These are phyloP conservation scores for Alternaria sp. DNA, from an alignment of 2,329 filamentous ascomycete genomes.

Conservation along the genomic window DNA sequence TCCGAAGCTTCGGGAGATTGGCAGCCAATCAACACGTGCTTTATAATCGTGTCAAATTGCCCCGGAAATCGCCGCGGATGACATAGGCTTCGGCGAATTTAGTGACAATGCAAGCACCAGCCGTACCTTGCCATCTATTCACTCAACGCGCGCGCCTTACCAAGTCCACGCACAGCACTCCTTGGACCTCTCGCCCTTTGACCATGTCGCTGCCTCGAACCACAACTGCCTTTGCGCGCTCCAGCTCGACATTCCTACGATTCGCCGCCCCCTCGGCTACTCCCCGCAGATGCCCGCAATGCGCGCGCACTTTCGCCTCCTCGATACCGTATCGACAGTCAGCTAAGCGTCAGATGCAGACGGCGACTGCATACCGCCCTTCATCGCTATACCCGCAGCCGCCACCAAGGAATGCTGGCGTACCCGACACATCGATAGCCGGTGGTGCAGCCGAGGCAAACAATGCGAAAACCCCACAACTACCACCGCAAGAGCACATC, in stretches of 20 bases:
- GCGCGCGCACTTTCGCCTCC: conserved; percentile 55
- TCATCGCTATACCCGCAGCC: conserved; percentile 63
- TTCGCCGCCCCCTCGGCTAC: conserved; percentile 33
- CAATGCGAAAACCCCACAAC: conserved; percentile 55
- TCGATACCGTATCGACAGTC: conserved; percentile 44
- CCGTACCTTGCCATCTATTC: conserved; percentile 13
- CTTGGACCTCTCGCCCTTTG: conserved; percentile 3
- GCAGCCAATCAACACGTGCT: conserved; percentile 24
- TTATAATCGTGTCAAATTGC: conserved; percentile 22
- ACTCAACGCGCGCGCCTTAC: conserved; percentile 5
- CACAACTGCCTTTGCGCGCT: conserved; percentile 31
- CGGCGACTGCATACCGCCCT: conserved; percentile 68
- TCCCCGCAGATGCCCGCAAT: conserved; percentile 50
- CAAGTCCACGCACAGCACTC: conserved; percentile 3
- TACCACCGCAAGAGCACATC: conserved; percentile 31
- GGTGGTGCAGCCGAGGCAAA: conserved; percentile 56
- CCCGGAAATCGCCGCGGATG: conserved; percentile 30
- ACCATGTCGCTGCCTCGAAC: conserved; percentile 43
- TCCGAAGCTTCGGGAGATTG: conserved; percentile 9
- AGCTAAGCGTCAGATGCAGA: conserved; percentile 60
- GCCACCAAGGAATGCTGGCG: conserved; percentile 64
- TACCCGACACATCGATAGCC: conserved; percentile 67
- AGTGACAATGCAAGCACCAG: conserved; percentile 22
- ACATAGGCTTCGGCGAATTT: conserved; percentile 32
- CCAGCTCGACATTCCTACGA: conserved; percentile 28